Evolutionary conservation across 495 filamentous ascomycete species (phyloP), one percentile per base, ranked within the genome.

Genomic region (Tuber calosporum): DNA sequence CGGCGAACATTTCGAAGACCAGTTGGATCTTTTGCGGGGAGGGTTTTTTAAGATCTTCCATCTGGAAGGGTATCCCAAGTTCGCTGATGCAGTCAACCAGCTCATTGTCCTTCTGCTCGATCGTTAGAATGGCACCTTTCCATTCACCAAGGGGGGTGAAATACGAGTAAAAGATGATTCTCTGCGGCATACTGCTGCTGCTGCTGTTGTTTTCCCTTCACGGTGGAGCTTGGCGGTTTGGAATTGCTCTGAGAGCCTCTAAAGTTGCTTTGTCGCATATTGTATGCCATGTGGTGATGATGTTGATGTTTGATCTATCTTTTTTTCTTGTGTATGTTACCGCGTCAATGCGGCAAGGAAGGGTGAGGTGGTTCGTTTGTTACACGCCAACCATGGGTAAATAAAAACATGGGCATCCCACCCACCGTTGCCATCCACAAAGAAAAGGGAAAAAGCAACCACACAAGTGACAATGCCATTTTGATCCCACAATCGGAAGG

Each of bases 1-100:
- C 93, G 67, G 92, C 94, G 80, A 98, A 96, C 92, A 92, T 96
- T 87, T 99, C 95, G 74, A 97, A 94, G 43, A 99, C 91, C 86
- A 93, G 91, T 83, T 98, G 96, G 68, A 96, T 93, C 78, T 96
- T 92, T 72, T 93, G 88, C 17, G 96, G 90, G 77, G 96, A 95
- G 6, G 95, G 95, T 81, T 97, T 98, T 74, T 93, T 88, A 45
- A 99, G 87, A 83, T 99, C 95, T 75, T 91, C 90, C n/a, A 91
- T 84, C 2, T 88, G 90, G 83, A 97, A 97, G 5, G 88, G 87
- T 70, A 99, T 91, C 67, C 93, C 94, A 72, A 98, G 95, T 82
- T 98, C 95, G 83, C 89, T 94, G 85, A 99, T 96, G 83, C 95
- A 99, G 80, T 91, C 93, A 79, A 93, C 93, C 71, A 99, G 97